Evolutionary conservation across 2,329 filamentous ascomycete genomes (phyloP), one percentile per base, ranked within the genome.

Genomic region (Penicillium concentricum): DNA sequence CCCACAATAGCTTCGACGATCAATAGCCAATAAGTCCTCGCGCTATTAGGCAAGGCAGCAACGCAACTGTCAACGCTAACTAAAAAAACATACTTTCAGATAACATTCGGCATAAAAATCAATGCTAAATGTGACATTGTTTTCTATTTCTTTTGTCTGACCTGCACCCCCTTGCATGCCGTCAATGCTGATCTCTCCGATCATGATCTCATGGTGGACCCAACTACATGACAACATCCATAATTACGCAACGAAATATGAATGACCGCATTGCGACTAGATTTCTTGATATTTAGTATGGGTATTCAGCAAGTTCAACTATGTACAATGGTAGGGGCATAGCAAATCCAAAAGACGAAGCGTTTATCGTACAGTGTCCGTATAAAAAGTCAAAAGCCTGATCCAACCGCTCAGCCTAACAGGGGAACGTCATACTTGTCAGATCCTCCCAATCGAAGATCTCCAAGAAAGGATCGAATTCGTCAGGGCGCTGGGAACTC

Each of bases 381-480:
- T 20, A 26, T n/a, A 26, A 26, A 43, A 16, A 5, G 16, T n/a
- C 10, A 10, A n/a, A 44, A 20, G 1, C 18, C 15, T n/a, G n/a
- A 6, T 12, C 6, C 3, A 34, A 15, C 15, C 4, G 9, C 9
- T 5, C 28, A 7, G 3, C 5, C 51, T 42, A 68, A 32, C 59
- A 60, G 55, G 61, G 62, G 20, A 72, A 62, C 1, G 65, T 64
- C 52, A 72, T 65, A 2, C 65, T 69, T 15, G 69, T 67, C 38
- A 73, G 45, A 53, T 73, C 67, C 12, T 69, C 70, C 69, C 69
- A 73, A 48, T 73, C 66, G 51, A 73, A 73, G 2, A 69, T 69
- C 37, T 72, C 71, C 37, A 72, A 59, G 45, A 72, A 72, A 24
- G 71, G 69, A 41, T 73, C 71, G 10, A 73, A 66, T 20, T 70